Evolutionary conservation across 1,139 yeast species (phyloP).

Genomic region (Candida mesenterica): DNA sequence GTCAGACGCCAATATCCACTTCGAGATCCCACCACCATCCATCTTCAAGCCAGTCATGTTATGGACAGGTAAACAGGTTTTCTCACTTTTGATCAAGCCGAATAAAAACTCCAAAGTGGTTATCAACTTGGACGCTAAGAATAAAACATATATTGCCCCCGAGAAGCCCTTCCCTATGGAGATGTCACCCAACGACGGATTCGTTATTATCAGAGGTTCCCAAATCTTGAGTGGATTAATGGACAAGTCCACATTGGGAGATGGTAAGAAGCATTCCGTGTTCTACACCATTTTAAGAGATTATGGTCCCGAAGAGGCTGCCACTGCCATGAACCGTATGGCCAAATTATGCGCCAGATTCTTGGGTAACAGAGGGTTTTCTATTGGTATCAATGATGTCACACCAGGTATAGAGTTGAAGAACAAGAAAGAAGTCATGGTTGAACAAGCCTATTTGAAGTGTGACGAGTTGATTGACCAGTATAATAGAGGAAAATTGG

Average conservation of each 20-base stretch:
- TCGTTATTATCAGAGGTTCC: conserved; percentile 85
- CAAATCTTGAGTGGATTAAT: conserved; percentile 87
- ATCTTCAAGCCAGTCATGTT: conserved; percentile 82
- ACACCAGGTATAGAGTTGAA: conserved; percentile 85
- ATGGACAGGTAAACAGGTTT: conserved; percentile 98
- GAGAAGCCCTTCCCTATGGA: conserved; percentile 70
- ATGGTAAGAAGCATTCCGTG: conserved; percentile 96
- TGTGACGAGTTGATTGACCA: conserved; percentile 88
- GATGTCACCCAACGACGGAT: conserved; percentile 98
- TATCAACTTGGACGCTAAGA: conserved; percentile 91
- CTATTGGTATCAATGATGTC: conserved; percentile 96
- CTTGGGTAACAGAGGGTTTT: conserved; percentile 92
- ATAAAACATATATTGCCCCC: conserved; percentile 81
- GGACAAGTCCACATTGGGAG: conserved; percentile 97
- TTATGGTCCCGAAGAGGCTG: conserved; percentile 94
- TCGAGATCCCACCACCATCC: conserved; percentile 95
- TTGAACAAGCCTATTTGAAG: conserved; percentile 84
- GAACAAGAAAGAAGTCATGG: conserved; percentile 80
- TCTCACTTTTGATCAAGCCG: conserved; percentile 83
- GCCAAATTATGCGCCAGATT: conserved; percentile 95
- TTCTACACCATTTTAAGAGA: conserved; percentile 93
- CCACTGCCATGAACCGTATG: conserved; percentile 96
- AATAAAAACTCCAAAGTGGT: conserved; percentile 71
- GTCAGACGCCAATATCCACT: conserved; percentile 87
- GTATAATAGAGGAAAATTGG: conserved; percentile 82